Percentiles rank a stretch among this genome's conserved stretches.
Conservation (phyloP, 192 early-diverging fungal species). For the Gaertneriomyces sp. region DNA sequence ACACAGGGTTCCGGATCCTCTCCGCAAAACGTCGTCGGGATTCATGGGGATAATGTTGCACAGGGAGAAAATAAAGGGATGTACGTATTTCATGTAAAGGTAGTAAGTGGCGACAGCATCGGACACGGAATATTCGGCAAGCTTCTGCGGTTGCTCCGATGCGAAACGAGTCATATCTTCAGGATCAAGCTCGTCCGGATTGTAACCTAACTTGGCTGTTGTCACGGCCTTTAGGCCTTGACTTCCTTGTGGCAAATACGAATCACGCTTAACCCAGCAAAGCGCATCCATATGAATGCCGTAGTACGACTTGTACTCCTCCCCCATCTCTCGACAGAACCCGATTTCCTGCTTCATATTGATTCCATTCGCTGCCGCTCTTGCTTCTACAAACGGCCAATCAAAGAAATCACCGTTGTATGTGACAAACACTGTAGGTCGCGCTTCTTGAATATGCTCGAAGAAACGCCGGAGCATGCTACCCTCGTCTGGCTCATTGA, state of each 20-base stretch:
- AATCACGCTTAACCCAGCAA: conserved; percentile 98
- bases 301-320: conserved; percentile 83
- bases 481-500: conserved; percentile 90
- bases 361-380: conserved; percentile 77
- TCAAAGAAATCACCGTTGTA: conserved; percentile 99
- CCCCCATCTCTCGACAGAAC: conserved; percentile 71
- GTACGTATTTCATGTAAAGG: conserved; percentile 98
- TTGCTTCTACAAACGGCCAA: conserved; percentile 92
- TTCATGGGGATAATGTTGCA: conserved; percentile 98
- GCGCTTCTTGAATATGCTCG: conserved; percentile 77
- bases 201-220: conserved; percentile 92
- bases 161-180: conserved; percentile 98
- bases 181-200: conserved; percentile 97
- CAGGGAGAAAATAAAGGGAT: conserved; percentile 98
- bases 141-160: conserved; percentile 79
- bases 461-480: conserved; percentile 76
- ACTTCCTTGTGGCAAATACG: conserved; percentile 93
- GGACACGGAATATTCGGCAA: conserved; percentile 98
- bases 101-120: conserved; percentile 99
- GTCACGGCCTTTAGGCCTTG: conserved; percentile 97
- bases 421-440: conserved; percentile 86
- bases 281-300: conserved; percentile 95
- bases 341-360: conserved; percentile 90
- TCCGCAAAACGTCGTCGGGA: conserved; percentile 93
- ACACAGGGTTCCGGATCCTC: conserved; percentile 94